phyloP scores from a whole-genome alignment of 768 basidiomycete species.

The Rhodotorula kratochvilovae region DNA sequence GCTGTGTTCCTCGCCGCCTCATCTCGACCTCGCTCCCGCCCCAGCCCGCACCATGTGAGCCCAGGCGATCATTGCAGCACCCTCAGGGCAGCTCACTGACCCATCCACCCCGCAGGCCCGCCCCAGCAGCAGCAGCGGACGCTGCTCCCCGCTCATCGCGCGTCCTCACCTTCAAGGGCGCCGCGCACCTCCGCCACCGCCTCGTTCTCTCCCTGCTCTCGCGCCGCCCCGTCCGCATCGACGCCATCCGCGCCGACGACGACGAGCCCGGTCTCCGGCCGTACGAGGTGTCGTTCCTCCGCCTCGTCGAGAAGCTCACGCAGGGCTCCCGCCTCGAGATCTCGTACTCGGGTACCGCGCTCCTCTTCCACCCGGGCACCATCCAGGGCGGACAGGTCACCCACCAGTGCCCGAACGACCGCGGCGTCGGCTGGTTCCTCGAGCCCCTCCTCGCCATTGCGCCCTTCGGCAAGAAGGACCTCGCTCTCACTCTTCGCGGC shows the following conservation, averaged over 20 bases:
- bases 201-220: constrained; percentile 84
- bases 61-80: not conserved
- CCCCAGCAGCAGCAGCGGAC: not conserved
- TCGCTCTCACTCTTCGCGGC: constrained; percentile 75
- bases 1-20: not conserved
- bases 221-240: constrained; percentile 75
- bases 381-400: constrained; percentile 73
- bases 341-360: constrained; percentile 89
- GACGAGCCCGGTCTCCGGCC: constrained; percentile 93
- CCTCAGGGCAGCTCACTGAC: not conserved
- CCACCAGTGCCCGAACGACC: constrained; percentile 83
- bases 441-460: constrained; percentile 86
- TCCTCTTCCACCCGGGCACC: constrained; percentile 87
- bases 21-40: not conserved
- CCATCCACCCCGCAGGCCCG: not conserved
- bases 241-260: constrained; percentile 82
- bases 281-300: constrained; percentile 83
- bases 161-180: constrained; percentile 55
- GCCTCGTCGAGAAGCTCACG: constrained; percentile 81
- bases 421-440: constrained; percentile 89
- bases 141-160: constrained; percentile 12
- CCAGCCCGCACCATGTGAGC: not conserved
- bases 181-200: constrained; percentile 75
- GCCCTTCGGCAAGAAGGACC: constrained; percentile 81
- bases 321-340: constrained; percentile 95